Evolutionary conservation across 1,284 basidiomycete species (phyloP).

Genomic region (Rhodotorula glutinis): DNA sequence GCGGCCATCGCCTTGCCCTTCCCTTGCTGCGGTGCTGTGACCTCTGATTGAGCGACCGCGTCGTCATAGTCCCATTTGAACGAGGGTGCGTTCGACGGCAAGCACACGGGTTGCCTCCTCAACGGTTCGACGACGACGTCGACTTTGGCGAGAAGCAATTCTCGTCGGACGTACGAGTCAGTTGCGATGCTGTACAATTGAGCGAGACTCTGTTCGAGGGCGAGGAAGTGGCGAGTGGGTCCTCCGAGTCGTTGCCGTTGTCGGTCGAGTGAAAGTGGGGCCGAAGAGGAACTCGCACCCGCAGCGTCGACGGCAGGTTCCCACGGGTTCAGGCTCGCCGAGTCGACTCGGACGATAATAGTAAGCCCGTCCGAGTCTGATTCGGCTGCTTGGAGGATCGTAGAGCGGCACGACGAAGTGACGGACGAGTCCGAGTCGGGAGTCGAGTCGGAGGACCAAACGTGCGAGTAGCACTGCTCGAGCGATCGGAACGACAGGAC

Average conservation of each 20-base stretch:
- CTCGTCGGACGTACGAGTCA: slow-evolving; percentile 1
- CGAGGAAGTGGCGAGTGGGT: slow-evolving; percentile 12
- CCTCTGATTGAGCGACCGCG: neutral
- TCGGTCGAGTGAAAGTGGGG: neutral
- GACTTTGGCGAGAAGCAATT: slow-evolving; percentile 4
- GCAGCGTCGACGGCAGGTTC: neutral
- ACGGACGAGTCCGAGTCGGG: too few species aligned
- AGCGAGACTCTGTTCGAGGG: slow-evolving; percentile 25
- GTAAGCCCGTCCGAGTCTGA: neutral
- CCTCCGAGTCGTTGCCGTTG: neutral
- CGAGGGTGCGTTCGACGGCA: neutral
- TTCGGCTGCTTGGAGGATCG: neutral
- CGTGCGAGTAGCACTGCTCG: neutral
- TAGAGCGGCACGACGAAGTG: neutral
- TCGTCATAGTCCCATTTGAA: neutral
- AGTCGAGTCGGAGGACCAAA: neutral
- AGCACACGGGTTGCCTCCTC: slow-evolving; percentile 14
- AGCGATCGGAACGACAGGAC: neutral
- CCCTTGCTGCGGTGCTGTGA: neutral
- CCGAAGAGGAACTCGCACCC: neutral
- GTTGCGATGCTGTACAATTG: slow-evolving; percentile 22
- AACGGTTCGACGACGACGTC: slow-evolving; percentile 32
- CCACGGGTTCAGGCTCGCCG: neutral
- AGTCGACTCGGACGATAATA: neutral
- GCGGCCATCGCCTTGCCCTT: neutral